Percentiles rank a stretch among this genome's conserved stretches.
Evolutionary conservation across 192 early-diverging fungal genomes (phyloP).

Genomic region (Backusella circina): DNA sequence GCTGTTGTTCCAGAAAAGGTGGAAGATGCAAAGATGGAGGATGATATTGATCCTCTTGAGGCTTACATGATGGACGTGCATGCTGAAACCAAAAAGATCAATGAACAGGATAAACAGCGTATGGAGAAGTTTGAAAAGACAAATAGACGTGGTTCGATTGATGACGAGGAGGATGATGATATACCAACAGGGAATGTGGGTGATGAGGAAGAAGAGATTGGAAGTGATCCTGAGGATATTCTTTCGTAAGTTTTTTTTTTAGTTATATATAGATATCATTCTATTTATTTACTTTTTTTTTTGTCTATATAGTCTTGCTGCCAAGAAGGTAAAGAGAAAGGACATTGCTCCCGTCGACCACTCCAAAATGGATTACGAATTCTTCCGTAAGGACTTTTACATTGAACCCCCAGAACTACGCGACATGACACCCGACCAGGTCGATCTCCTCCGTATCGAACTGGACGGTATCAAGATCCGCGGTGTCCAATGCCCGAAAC

Average conservation of each 20-base stretch:
- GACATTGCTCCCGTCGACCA: slow-evolving; percentile 89
- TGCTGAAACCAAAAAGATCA: slow-evolving; percentile 65
- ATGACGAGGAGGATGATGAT: slow-evolving; percentile 38
- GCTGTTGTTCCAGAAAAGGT: background rate
- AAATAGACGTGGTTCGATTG: slow-evolving; percentile 8
- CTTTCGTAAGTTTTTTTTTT: slow-evolving; percentile 44
- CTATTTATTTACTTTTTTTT: background rate
- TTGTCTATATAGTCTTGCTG: slow-evolving; percentile 50
- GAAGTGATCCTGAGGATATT: slow-evolving; percentile 66
- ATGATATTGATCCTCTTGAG: slow-evolving; percentile 72
- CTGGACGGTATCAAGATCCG: slow-evolving; percentile 89
- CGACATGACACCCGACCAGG: slow-evolving; percentile 76
- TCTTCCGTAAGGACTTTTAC: slow-evolving; percentile 91
- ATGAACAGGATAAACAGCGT: slow-evolving; percentile 53
- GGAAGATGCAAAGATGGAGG: slow-evolving; percentile 36
- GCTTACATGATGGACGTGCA: slow-evolving; percentile 87
- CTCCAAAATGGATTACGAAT: slow-evolving; percentile 76
- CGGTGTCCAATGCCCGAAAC: slow-evolving; percentile 89
- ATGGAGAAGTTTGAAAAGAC: slow-evolving; percentile 23
- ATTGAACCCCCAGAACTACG: slow-evolving; percentile 92
- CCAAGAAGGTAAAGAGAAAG: slow-evolving; percentile 87
- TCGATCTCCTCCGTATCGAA: slow-evolving; percentile 79
- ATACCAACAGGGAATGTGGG: background rate
- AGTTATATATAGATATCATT: background rate
- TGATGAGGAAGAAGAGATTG: slow-evolving; percentile 48